Evolutionary conservation across 169 alveolate species (phyloP), one percentile per base, ranked within the genome.

Genomic region (Plasmodium berghei): DNA sequence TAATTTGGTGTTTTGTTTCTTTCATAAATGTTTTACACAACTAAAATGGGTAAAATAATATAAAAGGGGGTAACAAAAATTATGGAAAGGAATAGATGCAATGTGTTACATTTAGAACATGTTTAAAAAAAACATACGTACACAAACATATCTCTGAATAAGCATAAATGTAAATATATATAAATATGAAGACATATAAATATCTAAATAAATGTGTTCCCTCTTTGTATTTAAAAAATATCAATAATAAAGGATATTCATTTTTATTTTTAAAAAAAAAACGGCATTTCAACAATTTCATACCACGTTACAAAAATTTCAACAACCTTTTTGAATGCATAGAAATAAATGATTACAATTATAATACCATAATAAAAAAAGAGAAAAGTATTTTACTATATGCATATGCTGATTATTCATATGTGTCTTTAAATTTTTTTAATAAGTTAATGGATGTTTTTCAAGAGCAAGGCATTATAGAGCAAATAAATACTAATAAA

Each of bases 331-430:
- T 70, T 9, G 85, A 83, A 55, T 70, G 62, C 5, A 86, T 46
- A 69, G 91, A 86, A 70, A 56, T 86, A 59, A 71, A 71, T 63
- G 91, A 86, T 20, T 42, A 86, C 16, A 86, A 86, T 86, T 86
- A 58, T 59, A 66, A 61, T 5, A 24, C 1, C 22, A 16, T 70
- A 59, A 26, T 86, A 86, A 71, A 16, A 48, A 61, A 86, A 22
- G 85, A 73, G 16, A 69, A 72, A 48, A 48, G 71, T 5, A 59
- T 70, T 86, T 72, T 86, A 40, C 22, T 86, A 28, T 86, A 59
- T 49, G 91, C 87, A 46, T 86, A 86, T 86, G 87, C 91, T 26
- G 58, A 69, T 28, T 86, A 86, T 72, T 55, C 87, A 12, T 28
- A 86, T 86, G 59, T 42, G n/a, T 40, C 87, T 61, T 58, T 72